A percentile compares a stretch with the other conserved stretches of the same genome.
phyloP scores from a whole-genome alignment of 768 basidiomycete genomes.

The Hygrophorus russula region DNA sequence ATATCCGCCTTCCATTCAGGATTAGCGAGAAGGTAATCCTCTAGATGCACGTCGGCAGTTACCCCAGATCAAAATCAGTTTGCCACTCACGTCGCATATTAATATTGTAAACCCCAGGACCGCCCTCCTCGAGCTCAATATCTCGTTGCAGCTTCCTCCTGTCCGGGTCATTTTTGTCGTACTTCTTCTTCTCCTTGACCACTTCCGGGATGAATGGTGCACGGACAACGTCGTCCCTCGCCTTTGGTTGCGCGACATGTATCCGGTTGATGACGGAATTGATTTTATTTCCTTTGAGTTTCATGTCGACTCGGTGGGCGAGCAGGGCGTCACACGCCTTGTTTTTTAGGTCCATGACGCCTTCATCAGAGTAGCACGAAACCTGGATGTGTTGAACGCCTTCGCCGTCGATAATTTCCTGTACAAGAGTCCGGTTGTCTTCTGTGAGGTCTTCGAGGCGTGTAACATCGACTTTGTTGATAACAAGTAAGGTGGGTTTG shows the following conservation, averaged over 20 bases:
- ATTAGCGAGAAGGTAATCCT: constrained; percentile 82
- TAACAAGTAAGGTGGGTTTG: constrained; percentile 89
- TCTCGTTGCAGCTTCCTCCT: constrained; percentile 67
- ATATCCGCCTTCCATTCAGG: constrained; percentile 92
- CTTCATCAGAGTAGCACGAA: constrained; percentile 94
- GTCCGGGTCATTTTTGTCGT: constrained; percentile 81
- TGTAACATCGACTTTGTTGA: constrained; percentile 96
- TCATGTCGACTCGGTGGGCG: constrained; percentile 87
- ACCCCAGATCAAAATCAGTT: not conserved
- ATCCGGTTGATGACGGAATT: constrained; percentile 90
- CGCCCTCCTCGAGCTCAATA: constrained; percentile 76
- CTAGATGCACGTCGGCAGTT: constrained; percentile 29
- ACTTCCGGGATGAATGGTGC: constrained; percentile 83
- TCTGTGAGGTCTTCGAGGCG: constrained; percentile 75
- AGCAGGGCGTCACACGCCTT: constrained; percentile 92
- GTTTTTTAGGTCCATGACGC: constrained; percentile 95
- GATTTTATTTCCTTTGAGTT: constrained; percentile 90
- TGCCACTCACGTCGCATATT: constrained; percentile 71
- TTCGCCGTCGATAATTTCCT: constrained; percentile 73
- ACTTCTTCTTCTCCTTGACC: constrained; percentile 67
- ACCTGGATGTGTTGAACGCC: constrained; percentile 71
- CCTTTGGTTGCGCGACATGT: constrained; percentile 86
- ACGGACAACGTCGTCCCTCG: constrained; percentile 83
- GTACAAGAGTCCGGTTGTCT: constrained; percentile 69
- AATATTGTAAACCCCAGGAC: constrained; percentile 84